Percentiles rank a stretch among this genome's conserved stretches.
These are phyloP conservation scores for Kwoniella pini DNA, from an alignment of 768 basidiomycete species.

Conservation along the genomic window DNA sequence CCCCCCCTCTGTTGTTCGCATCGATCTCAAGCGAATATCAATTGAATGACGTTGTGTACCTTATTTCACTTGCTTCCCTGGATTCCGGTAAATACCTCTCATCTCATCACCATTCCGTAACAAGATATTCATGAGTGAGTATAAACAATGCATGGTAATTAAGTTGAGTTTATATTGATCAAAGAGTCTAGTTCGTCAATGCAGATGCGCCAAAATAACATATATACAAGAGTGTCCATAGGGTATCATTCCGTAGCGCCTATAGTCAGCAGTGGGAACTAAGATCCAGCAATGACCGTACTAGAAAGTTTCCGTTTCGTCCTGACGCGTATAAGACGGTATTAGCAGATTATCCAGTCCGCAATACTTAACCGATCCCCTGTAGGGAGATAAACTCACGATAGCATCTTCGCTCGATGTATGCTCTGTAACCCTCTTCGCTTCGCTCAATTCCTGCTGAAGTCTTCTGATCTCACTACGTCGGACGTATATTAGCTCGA, in stretches of 20 bases:
- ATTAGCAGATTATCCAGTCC: neutral
- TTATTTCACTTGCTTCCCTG: neutral
- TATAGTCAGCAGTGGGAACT: no score
- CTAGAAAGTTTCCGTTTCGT: conserved; percentile 27
- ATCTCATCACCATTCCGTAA: no score
- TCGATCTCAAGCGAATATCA: no score
- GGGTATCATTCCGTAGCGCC: no score
- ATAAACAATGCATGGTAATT: conserved; percentile 8
- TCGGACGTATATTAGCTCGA: neutral
- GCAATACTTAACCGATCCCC: no score
- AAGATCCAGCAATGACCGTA: no score
- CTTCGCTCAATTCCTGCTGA: conserved; percentile 14
- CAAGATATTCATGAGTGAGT: neutral
- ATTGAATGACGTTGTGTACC: no score
- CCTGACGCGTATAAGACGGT: neutral
- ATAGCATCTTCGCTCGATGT: neutral
- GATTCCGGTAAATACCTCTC: neutral
- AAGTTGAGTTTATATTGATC: neutral
- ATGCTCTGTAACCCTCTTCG: neutral
- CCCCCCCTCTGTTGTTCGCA: no score
- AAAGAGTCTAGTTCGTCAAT: no score
- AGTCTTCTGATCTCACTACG: conserved; percentile 32
- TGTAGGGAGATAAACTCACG: neutral
- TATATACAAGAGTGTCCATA: neutral
- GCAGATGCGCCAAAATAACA: no score